Conservation (phyloP, 164 flowering plant genomes). For the Santalum album region DNA sequence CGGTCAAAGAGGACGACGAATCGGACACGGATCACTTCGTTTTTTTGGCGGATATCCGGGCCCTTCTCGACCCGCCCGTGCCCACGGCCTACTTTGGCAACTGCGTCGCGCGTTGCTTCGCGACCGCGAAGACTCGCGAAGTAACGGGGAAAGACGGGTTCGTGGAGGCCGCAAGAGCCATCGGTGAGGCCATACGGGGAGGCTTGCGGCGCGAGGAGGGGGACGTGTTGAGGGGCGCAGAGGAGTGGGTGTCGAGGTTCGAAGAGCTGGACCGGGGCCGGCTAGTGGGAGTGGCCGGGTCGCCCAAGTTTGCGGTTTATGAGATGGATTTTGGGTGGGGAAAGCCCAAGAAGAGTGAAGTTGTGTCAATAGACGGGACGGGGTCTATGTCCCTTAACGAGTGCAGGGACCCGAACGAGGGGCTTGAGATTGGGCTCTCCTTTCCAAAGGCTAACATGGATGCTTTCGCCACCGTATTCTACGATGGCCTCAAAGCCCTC, state of each 20-base stretch:
- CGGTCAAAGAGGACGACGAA: not conserved
- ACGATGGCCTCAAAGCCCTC: conserved; percentile 27
- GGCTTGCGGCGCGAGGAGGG: conserved; percentile 1
- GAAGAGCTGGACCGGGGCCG: not conserved
- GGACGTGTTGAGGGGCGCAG: conserved; percentile 12
- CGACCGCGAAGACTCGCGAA: conserved; percentile 2
- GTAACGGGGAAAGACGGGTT: conserved; percentile 25
- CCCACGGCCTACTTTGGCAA: conserved; percentile 48
- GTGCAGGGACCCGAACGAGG: conserved; percentile 30
- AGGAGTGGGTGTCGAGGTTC: conserved; percentile 13
- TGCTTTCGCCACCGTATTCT: conserved; percentile 20
- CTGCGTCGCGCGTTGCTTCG: conserved; percentile 17
- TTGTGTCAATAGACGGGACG: conserved; percentile 23
- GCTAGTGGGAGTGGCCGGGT: conserved; percentile 25
- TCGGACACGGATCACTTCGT: conserved; percentile 6
- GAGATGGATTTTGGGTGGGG: conserved; percentile 64
- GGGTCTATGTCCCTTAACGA: conserved; percentile 31
- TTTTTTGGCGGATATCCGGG: conserved; percentile 24
- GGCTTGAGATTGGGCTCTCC: conserved; percentile 40
- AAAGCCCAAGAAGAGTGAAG: conserved; percentile 37
- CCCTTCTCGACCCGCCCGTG: conserved; percentile 16
- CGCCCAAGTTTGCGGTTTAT: conserved; percentile 33
- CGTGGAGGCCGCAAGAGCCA: conserved; percentile 13
- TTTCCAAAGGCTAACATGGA: conserved; percentile 19
- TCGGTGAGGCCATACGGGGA: conserved; percentile 17